These are phyloP conservation scores for Spergularia marina DNA, from an alignment of 148 eudicot species.

Conservation along the genomic window DNA sequence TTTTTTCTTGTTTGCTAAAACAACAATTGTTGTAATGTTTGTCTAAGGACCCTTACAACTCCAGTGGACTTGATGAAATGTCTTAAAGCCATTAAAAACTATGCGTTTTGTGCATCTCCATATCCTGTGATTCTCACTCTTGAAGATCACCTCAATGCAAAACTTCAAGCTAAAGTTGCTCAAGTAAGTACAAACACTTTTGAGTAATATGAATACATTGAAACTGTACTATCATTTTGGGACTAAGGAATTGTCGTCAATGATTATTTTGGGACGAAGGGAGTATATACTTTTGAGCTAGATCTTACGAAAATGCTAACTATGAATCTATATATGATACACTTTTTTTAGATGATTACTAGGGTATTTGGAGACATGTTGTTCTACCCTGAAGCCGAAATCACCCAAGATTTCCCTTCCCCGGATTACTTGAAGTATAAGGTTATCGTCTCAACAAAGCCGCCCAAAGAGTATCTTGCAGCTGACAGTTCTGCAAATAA, in stretches of 20 bases:
- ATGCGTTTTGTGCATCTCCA: conserved; percentile 63
- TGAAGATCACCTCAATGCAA: conserved; percentile 63
- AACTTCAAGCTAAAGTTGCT: conserved; percentile 71
- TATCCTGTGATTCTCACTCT: conserved; percentile 68
- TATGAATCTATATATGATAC: neutral
- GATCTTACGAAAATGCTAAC: neutral
- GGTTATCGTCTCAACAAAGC: conserved; percentile 63
- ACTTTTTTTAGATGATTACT: conserved; percentile 44
- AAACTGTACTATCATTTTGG: too few relatives aligned
- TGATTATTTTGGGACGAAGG: too few relatives aligned
- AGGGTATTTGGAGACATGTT: conserved; percentile 45
- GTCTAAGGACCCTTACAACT: conserved; percentile 55
- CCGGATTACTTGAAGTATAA: conserved; percentile 56
- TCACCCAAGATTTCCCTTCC: conserved; percentile 48
- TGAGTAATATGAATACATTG: neutral
- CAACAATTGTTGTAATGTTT: neutral
- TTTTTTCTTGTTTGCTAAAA: neutral
- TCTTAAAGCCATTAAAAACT: conserved; percentile 48
- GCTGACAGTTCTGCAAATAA: conserved; percentile 23
- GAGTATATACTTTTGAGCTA: neutral
- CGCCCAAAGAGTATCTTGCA: conserved; percentile 59
- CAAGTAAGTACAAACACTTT: conserved; percentile 32
- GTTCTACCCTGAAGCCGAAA: conserved; percentile 39
- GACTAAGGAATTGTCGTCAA: too few relatives aligned
- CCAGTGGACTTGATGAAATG: conserved; percentile 63